These are phyloP conservation scores for Alternaria rosae DNA, from an alignment of 2,329 filamentous ascomycete genomes.

Conservation along the genomic window DNA sequence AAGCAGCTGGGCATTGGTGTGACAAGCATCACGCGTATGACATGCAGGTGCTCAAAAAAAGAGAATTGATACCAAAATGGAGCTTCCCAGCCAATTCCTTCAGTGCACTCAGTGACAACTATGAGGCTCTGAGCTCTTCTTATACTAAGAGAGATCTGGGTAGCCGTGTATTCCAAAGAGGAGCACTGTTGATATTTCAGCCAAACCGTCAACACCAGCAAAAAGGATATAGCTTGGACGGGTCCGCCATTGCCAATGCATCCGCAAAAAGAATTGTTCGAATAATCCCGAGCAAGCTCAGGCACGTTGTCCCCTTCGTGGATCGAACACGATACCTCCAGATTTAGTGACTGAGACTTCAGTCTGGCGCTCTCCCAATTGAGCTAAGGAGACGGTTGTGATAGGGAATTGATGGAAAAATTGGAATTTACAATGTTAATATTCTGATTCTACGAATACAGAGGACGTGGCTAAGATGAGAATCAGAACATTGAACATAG, in stretches of 20 bases:
- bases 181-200: neutral
- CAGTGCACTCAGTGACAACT: no score
- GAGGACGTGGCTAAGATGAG: no score
- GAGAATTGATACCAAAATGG: neutral
- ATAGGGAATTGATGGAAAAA: constrained; percentile 8
- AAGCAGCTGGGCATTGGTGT: neutral
- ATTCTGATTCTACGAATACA: no score
- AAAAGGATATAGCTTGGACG: neutral
- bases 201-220: neutral
- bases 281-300: constrained; percentile 21
- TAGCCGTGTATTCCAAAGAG: no score
- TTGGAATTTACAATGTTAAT: neutral
- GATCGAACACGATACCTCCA: constrained; percentile 29
- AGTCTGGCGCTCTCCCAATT: constrained; percentile 31
- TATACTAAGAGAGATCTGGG: no score
- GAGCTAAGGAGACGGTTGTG: constrained; percentile 27
- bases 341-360: constrained; percentile 28
- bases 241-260: accelerated
- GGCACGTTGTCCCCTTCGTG: constrained; percentile 28
- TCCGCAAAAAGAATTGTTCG: constrained; percentile 17
- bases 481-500: no score
- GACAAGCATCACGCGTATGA: neutral
- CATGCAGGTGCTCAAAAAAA: constrained; percentile 9
- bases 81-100: neutral
- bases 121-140: no score